Conservation (phyloP, 179 eudicot species). For the Corrigiola litoralis region DNA sequence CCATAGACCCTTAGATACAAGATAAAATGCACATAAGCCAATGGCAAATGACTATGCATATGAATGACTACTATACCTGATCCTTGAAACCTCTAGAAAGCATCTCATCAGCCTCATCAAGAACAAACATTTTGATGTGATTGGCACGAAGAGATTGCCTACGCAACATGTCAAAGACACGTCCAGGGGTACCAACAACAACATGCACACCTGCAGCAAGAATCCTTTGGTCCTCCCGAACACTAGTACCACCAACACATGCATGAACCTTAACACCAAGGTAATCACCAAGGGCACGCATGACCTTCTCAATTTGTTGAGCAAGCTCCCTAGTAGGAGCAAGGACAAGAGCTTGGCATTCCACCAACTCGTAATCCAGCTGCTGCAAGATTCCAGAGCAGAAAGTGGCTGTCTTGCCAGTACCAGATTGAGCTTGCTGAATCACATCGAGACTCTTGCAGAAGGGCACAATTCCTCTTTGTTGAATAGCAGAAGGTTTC, state of each 20-base stretch:
- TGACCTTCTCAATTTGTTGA: conserved; percentile 71
- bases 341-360: conserved; percentile 71
- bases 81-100: conserved; percentile 79
- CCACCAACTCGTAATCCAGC: conserved; percentile 43
- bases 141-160: conserved; percentile 57
- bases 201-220: conserved; percentile 62
- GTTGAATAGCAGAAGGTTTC: conserved; percentile 76
- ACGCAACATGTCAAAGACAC: conserved; percentile 70
- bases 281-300: conserved; percentile 76
- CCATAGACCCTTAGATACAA: too few species aligned
- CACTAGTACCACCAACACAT: conserved; percentile 73
- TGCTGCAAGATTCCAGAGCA: conserved; percentile 67
- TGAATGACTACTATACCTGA: conserved; percentile 35
- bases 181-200: conserved; percentile 71
- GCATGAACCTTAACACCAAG: conserved; percentile 72
- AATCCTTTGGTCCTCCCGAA: conserved; percentile 62
- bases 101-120: conserved; percentile 86
- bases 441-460: conserved; percentile 69
- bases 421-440: conserved; percentile 69
- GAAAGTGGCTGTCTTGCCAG: conserved; percentile 68
- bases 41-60: background rate
- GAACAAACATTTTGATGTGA: conserved; percentile 53
- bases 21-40: background rate
- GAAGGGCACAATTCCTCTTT: conserved; percentile 70
- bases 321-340: conserved; percentile 83